Base-by-base conservation (phyloP, 768 basidiomycete genomes). In the Sarcodon sp. region DNA sequence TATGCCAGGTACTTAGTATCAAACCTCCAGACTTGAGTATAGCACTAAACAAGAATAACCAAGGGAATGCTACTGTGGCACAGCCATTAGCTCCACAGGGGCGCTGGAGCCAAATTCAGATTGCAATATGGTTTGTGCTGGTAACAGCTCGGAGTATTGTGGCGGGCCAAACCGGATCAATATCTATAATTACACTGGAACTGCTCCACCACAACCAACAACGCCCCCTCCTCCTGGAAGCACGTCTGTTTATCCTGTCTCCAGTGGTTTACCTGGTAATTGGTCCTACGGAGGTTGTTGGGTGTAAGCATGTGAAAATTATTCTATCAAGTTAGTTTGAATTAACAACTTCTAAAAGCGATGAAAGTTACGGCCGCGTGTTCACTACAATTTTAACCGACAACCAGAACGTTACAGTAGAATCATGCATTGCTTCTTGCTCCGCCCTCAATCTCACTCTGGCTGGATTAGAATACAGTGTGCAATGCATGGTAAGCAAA, bases 121-220 rank as follows among this genome's bases (percentile, higher is more conserved):
- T 44, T 90, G 87, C 57, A 70, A 68, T 54, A 85, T 84, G 82
- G 53, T 68, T 27, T 87, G 84, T 57, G 62, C 61, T 3, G 84
- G 83, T 10, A 79, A 81, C 50, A 63, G 61, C 36, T 67, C 76
- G 0, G 77, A 86, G 55, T 77, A 77, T 50, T 88, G 86, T 53
- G 86, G 86, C 16, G 86, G 85, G 33, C 80, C 84, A 0, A 70
- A 80, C 56, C 65, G 75, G 39, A 65, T 87, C 16, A 81, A 75
- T 47, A 61, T 62, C 3, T 87, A 83, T 61, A 82, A 84, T 59
- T 84, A 75, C 53, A 85, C 82, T 36, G 81, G 80, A 0, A 73
- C 70, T 0, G 65, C 78, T 18, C 72, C 76, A 52, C 55, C 60
- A 47, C 60, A 57, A 11, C 53, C 50, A 51, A 53, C 41, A 44